Evolutionary conservation across 2,329 filamentous ascomycete genomes (phyloP), one percentile per base, ranked within the genome.

Genomic region (Penicillium verrucosum): DNA sequence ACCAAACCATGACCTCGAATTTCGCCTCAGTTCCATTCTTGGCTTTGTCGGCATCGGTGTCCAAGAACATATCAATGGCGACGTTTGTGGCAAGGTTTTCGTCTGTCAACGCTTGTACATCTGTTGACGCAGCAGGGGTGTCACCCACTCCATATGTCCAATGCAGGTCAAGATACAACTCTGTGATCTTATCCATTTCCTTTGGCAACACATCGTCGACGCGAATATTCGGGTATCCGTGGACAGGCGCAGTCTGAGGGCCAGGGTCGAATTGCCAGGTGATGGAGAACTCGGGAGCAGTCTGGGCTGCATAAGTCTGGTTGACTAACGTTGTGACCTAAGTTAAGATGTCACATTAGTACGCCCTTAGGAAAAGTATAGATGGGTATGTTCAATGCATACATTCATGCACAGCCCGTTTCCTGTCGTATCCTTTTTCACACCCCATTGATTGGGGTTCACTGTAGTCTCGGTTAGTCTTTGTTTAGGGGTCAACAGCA

Each of bases 1-100:
- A 77, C 81, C 80, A 84, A 36, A 85, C 76, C 81, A 84, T 84
- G 70, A 85, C 74, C 72, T 85, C 82, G 70, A 77, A 80, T 21
- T 64, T 62, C 32, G 75, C 71, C 7, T 61, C 23, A 2, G 67
- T 66, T 41, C 75, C 79, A 67, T 78, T 68, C 42, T 67, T 57
- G 0, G 82, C 71, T 0, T 67, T 75, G 0, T 60, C 63, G 52
- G 75, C 66, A 65, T 82, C 75, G 27, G 63, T 66, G 60, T 83
- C 82, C 52, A 84, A 69, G 69, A 84, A 85, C 77, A 85, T 82
- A 72, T 85, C 82, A 58, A 85, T 73, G 36, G 81, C 82, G 34
- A 85, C 81, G 73, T 85, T 85, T 68, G 80, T 72, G 62, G 82
- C 81, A 57, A 82, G 68, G 0, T 65, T 59, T n/a, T 70, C 68